Base-by-base conservation (phyloP, 192 early-diverging fungal genomes). In the Coemansia brasiliensis region DNA sequence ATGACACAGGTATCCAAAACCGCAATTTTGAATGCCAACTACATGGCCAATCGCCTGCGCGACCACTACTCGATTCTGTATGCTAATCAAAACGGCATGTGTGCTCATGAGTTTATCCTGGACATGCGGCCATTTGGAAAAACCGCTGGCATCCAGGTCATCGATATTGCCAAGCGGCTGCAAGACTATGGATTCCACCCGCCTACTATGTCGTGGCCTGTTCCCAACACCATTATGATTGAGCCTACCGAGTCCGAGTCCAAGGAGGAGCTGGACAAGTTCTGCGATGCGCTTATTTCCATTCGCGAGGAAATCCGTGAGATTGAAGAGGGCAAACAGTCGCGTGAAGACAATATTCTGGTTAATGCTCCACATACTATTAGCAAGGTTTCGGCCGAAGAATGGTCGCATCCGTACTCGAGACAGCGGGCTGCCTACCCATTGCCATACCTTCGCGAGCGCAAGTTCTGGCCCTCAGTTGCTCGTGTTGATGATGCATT, bases 191-290 rank as follows among this genome's bases (percentile, higher is more conserved):
- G 95, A 18, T 99, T 99, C 85, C 97, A 99, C 81, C 87, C 86
- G 29, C 97, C 97, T 29, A 99, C 97, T 69, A 99, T 99, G 97
- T 96, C 94, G 16, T 99, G 94, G 89, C 97, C 97, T 18, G 95
- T 98, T 20, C 82, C 92, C 59, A 96, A 97, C 86, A 99, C 97
- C 11, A 87, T 99, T 44, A 99, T 99, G 97, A 88, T 99, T 63
- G 97, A 99, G 83, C 97, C 97, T 15, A 99, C 97, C 45, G 97
- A 99, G 72, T 95, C 93, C 55, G 97, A 99, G 78, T 83, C 85
- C 63, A 87, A 89, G 68, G 85, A 77, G 60, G 97, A 99, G 79
- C 78, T 99, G 15, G 97, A 99, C 80, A 84, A 92, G 37, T 99
- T 99, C 87, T 94, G 92, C 61, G 94, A 98, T 75, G 97, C 97